Conservation (phyloP, 1,284 basidiomycete species). For the Microbotryum intermedium region DNA sequence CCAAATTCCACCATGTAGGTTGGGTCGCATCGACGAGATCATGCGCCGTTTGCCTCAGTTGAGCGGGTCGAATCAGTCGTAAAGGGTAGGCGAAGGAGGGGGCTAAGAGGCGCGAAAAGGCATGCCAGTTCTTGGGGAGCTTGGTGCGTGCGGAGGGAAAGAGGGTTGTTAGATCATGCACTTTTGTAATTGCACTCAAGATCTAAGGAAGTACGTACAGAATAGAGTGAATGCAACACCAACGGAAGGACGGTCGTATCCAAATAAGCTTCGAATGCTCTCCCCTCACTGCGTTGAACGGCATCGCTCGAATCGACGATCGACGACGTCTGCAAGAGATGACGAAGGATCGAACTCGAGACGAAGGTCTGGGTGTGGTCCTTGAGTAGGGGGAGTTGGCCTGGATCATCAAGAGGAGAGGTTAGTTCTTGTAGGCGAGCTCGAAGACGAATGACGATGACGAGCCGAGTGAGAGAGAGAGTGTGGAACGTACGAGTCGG, state of each 20-base stretch:
- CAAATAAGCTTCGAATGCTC: slow-evolving; percentile 22
- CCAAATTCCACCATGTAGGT: slow-evolving; percentile 25
- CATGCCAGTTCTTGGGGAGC: slow-evolving; percentile 23
- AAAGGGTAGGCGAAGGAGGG: slow-evolving; percentile 16
- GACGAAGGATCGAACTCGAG: slow-evolving; percentile 13
- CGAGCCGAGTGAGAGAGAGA: neutral
- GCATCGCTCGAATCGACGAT: neutral
- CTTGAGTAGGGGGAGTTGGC: slow-evolving; percentile 17
- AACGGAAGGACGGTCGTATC: slow-evolving; percentile 22
- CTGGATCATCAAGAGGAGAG: neutral
- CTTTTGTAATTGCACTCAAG: neutral
- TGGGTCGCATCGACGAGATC: slow-evolving; percentile 19
- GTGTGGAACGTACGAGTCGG: slow-evolving; percentile 6
- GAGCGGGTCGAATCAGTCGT: slow-evolving; percentile 17
- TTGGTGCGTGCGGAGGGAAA: neutral
- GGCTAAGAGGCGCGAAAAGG: slow-evolving; percentile 16
- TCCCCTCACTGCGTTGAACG: neutral
- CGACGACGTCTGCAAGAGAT: slow-evolving; percentile 4
- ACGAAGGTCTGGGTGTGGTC: slow-evolving; percentile 8
- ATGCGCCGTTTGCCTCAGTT: slow-evolving; percentile 15
- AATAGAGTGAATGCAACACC: slow-evolving; percentile 28
- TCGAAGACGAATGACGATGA: neutral
- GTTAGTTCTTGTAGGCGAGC: neutral
- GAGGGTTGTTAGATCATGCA: neutral
- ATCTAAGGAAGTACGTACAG: neutral